These are phyloP conservation scores for Dimocarpus longan DNA, from an alignment of 345 rosid genomes.

Conservation along the genomic window DNA sequence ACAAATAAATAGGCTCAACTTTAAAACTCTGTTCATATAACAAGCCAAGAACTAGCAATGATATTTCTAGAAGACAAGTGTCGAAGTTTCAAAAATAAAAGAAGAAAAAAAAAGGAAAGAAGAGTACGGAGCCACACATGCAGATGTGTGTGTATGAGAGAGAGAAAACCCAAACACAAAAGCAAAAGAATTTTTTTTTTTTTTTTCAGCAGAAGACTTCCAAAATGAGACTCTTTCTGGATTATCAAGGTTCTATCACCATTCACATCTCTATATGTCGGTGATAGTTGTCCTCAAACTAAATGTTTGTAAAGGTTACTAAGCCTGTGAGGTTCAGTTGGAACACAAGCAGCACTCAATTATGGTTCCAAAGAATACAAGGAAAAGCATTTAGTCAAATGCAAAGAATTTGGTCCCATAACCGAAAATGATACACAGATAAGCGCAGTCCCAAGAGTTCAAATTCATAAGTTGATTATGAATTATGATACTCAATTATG, in stretches of 20 bases:
- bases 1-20: background rate
- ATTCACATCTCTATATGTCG: background rate
- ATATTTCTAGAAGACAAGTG: constrained; percentile 1
- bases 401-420: background rate
- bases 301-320: background rate
- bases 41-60: background rate
- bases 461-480: too few relatives aligned
- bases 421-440: background rate
- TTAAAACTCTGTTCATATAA: background rate
- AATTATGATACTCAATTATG: too few relatives aligned
- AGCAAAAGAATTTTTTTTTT: background rate
- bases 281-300: background rate
- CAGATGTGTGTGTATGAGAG: too few relatives aligned
- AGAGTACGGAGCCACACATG: background rate
- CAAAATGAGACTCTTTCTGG: background rate
- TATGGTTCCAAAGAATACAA: background rate
- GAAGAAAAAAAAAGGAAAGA: background rate
- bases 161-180: background rate
- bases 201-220: background rate
- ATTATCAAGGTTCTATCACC: background rate
- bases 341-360: background rate
- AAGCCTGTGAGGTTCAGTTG: background rate
- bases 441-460: too few relatives aligned
- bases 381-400: background rate
- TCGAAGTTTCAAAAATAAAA: background rate